Percentiles rank a stretch among this genome's conserved stretches.
These are phyloP conservation scores for Tillandsia fasciculata DNA, from an alignment of 176 grass and related monocot genomes.

Conservation along the genomic window DNA sequence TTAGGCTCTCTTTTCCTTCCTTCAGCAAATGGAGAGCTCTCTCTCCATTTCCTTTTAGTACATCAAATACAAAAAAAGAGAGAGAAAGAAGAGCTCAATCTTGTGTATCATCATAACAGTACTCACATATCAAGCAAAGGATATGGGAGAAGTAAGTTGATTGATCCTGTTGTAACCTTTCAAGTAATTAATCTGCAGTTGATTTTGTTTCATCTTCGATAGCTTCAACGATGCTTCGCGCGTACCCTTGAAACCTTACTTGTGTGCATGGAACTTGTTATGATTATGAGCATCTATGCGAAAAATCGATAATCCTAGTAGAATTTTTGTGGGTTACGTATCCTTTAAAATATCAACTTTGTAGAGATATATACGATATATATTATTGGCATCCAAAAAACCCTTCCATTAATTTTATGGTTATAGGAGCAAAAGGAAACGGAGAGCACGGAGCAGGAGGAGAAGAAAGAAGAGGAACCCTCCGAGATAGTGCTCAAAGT, in stretches of 20 bases:
- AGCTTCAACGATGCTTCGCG: background rate
- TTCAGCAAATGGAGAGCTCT: too few relatives aligned
- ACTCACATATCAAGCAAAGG: background rate
- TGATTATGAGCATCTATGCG: too few relatives aligned
- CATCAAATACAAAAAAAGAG: background rate
- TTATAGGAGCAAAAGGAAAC: slow-evolving; percentile 38
- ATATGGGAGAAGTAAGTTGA: slow-evolving; percentile 31
- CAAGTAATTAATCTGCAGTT: background rate
- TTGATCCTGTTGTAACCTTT: background rate
- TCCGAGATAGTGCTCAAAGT: slow-evolving; percentile 57
- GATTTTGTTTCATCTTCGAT: background rate
- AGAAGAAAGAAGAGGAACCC: slow-evolving; percentile 26
- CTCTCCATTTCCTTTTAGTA: background rate
- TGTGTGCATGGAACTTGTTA: too few relatives aligned
- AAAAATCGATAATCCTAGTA: too few relatives aligned
- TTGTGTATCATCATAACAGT: too few relatives aligned
- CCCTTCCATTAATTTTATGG: too few relatives aligned
- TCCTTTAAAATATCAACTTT: too few relatives aligned
- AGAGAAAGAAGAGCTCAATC: background rate
- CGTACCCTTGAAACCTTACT: too few relatives aligned
- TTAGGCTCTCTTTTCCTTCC: too few relatives aligned
- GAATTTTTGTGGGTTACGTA: too few relatives aligned
- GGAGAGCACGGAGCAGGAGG: slow-evolving; percentile 20
- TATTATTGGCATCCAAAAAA: too few relatives aligned
- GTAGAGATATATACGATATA: too few relatives aligned